phyloP scores from a whole-genome alignment of 208 protist species.

The Acanthamoeba rhysodes region DNA sequence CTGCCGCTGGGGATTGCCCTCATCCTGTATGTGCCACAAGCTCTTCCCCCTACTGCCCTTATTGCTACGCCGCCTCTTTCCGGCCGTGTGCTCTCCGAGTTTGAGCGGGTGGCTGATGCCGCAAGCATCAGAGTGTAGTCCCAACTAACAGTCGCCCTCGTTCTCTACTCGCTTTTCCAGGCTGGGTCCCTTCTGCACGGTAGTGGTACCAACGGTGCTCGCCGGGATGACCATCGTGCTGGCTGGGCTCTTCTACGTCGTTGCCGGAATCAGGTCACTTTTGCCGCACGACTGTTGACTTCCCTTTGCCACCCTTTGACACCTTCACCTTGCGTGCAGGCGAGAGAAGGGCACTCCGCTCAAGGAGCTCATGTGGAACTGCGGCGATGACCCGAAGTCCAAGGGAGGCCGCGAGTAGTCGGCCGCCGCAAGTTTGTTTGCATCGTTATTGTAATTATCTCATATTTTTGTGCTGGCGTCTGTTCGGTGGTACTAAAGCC shows the following conservation, averaged over 20 bases:
- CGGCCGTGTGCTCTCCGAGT: not conserved
- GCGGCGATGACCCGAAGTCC: conserved; percentile 16
- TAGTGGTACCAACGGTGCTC: conserved; percentile 1
- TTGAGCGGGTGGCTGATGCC: too few species aligned
- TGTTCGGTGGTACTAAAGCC: too few species aligned
- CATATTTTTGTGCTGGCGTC: too few species aligned
- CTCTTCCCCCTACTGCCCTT: not conserved
- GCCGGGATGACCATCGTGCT: conserved; percentile 36
- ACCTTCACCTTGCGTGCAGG: not conserved
- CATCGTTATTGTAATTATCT: not conserved
- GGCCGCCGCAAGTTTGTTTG: too few species aligned
- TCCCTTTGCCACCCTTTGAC: not conserved
- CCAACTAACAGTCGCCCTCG: too few species aligned
- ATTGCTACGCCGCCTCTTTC: not conserved
- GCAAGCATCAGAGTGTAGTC: too few species aligned
- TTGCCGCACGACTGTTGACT: not conserved
- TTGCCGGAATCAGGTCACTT: conserved; percentile 17
- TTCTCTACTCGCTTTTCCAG: not conserved
- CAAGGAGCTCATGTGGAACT: conserved; percentile 40
- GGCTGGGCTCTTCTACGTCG: conserved; percentile 44
- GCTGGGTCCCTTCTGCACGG: conserved; percentile 31
- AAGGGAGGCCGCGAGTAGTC: not conserved
- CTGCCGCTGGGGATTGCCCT: conserved; percentile 40
- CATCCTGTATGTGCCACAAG: not conserved
- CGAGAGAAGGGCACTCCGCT: conserved; percentile 28